Percentiles rank a stretch among this genome's conserved stretches.
Evolutionary conservation across 164 flowering plant species (phyloP).

Genomic region (Sedum album): DNA sequence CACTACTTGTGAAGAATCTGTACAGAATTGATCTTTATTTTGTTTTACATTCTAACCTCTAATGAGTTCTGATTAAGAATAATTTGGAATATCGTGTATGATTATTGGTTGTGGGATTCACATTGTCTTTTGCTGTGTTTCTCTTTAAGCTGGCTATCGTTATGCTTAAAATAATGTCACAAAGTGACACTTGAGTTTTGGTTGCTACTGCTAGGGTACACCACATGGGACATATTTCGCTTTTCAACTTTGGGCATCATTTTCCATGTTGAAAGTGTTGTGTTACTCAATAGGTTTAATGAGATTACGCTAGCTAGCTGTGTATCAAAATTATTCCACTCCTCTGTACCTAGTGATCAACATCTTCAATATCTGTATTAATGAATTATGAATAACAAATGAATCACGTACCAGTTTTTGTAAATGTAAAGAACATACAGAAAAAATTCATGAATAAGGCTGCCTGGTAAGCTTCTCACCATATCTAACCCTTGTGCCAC

Average conservation of each 20-base stretch:
- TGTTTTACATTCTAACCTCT: background rate
- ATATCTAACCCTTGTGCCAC: too few species aligned
- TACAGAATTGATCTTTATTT: background rate
- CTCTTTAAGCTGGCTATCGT: background rate
- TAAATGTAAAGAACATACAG: too few species aligned
- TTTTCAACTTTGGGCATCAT: background rate
- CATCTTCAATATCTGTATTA: too few species aligned
- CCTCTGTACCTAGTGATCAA: too few species aligned
- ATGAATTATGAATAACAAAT: too few species aligned
- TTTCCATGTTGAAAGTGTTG: background rate
- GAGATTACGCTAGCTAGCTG: too few species aligned
- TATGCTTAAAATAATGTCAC: background rate
- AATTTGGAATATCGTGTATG: background rate
- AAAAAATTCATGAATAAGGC: too few species aligned
- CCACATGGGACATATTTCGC: conserved; percentile 1
- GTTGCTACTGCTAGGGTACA: background rate
- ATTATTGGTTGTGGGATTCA: background rate
- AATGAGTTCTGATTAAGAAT: background rate
- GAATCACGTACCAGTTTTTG: too few species aligned
- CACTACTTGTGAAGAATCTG: conserved; percentile 1
- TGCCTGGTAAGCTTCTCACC: too few species aligned
- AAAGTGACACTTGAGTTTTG: background rate
- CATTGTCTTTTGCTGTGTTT: conserved; percentile 1
- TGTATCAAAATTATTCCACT: too few species aligned
- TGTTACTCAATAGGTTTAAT: background rate